Base-by-base conservation (phyloP, 306 rosid species). In the Betula pendula region DNA sequence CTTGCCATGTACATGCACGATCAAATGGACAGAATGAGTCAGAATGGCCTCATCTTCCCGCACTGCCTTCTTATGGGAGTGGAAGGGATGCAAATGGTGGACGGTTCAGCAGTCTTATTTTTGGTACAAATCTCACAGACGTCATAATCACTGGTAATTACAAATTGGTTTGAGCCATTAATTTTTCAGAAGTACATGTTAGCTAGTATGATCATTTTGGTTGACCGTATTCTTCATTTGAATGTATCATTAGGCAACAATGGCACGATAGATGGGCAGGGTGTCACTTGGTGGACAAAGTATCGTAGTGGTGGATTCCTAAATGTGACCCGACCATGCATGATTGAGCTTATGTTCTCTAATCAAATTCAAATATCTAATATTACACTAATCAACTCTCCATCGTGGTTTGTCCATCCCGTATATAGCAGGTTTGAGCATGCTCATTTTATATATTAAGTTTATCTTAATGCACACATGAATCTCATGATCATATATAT, bases 261-360 rank as follows among this genome's bases (percentile, higher is more conserved):
- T 15, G 98, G 96, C 17, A 88, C 88, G 2, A 91, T 93, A 15
- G 93, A 93, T 55, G 98, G 98, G 9, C 98, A 93, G 67, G 97
- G 98, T 49, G 20, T 72, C 0, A 72, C 45, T 53, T 93, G 98
- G 96, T 93, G 97, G 98, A 60, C 33, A 17, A 88, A 86, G 58
- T 89, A 79, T 76, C 74, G 42, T 6, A 65, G 73, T 2, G 71
- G 55, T 6, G 24, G 79, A 50, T 38, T 38, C 7, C 3, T 89
- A 15, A 86, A 79, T 1, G 71, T 63, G 50, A 89, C 91, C 0
- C 81, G 94, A 0, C 97, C 97, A 1, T 90, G 86, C 71, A 0
- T 86, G 82, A 89, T 93, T 24, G 97, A 93, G 83, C 47, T 89
- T n/a, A 80, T 93, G 93, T 81, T 66, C 70, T 89, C 92, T 27